These are phyloP conservation scores for Phaffomyces antillensis DNA, from an alignment of 805 yeast species.

Conservation along the genomic window DNA sequence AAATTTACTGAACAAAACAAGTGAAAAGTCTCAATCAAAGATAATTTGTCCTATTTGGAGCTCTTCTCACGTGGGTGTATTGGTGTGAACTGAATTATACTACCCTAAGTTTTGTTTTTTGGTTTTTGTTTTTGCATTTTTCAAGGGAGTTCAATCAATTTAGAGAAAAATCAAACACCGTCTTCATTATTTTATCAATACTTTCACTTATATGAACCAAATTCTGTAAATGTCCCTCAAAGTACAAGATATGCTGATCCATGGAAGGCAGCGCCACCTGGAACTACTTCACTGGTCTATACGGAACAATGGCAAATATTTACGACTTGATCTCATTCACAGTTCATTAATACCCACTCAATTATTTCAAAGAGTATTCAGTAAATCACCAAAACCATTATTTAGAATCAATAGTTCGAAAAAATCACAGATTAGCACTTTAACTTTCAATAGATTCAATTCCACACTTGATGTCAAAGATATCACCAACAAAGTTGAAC, in stretches of 20 bases:
- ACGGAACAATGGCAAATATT: conserved; percentile 1
- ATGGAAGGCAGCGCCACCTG: conserved; percentile 5
- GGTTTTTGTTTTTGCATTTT: no score
- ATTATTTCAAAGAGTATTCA: not conserved
- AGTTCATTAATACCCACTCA: conserved; percentile 3
- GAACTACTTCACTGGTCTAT: conserved; percentile 7
- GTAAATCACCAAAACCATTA: not conserved
- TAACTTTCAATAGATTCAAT: not conserved
- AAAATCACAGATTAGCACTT: not conserved
- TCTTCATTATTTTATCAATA: not conserved
- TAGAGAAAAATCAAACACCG: no score
- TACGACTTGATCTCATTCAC: not conserved
- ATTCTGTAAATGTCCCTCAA: conserved; percentile 3
- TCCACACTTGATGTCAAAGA: not conserved
- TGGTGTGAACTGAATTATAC: no score
- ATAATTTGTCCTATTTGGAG: no score
- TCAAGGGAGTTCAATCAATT: no score
- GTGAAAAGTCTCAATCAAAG: no score
- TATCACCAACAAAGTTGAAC: no score
- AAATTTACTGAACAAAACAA: no score
- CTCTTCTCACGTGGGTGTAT: no score
- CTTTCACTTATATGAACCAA: not conserved
- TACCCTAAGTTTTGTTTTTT: no score
- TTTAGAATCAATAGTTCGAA: no score
- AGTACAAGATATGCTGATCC: conserved; percentile 1